phyloP scores from a whole-genome alignment of 306 rosid genomes.

The Hippophae gyantsensis region DNA sequence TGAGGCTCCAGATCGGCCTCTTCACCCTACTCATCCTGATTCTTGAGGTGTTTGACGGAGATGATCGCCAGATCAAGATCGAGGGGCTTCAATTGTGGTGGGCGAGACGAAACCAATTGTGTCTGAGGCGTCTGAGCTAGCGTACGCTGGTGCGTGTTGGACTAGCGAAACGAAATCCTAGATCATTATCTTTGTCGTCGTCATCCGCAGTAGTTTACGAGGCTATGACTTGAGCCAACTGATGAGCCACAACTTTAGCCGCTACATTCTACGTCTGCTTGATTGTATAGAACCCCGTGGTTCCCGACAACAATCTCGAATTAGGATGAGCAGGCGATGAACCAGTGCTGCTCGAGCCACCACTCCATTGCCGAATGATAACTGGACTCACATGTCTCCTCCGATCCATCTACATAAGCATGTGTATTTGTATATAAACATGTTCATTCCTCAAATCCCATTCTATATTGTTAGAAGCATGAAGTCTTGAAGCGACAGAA shows the following conservation, averaged over 20 bases:
- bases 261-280: constrained; percentile 82
- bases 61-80: constrained; percentile 71
- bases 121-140: background rate
- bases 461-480: no score
- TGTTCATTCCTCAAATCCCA: no score
- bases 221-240: constrained; percentile 97
- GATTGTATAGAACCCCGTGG: constrained; percentile 54
- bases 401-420: constrained; percentile 51
- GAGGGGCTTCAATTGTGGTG: constrained; percentile 51
- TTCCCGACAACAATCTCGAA: constrained; percentile 40
- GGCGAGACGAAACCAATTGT: constrained; percentile 56
- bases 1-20: constrained; percentile 37
- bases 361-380: constrained; percentile 78
- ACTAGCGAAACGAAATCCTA: constrained; percentile 45
- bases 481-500: no score
- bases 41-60: constrained; percentile 80
- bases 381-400: constrained; percentile 65
- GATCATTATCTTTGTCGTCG: constrained; percentile 72
- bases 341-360: constrained; percentile 71
- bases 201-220: constrained; percentile 43
- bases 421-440: constrained; percentile 1
- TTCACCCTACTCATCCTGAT: constrained; percentile 52
- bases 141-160: constrained; percentile 34
- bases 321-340: constrained; percentile 82
- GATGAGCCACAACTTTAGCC: constrained; percentile 89